These are phyloP conservation scores for Picea engelmannii DNA, from an alignment of 83 land plant species.

Conservation along the genomic window DNA sequence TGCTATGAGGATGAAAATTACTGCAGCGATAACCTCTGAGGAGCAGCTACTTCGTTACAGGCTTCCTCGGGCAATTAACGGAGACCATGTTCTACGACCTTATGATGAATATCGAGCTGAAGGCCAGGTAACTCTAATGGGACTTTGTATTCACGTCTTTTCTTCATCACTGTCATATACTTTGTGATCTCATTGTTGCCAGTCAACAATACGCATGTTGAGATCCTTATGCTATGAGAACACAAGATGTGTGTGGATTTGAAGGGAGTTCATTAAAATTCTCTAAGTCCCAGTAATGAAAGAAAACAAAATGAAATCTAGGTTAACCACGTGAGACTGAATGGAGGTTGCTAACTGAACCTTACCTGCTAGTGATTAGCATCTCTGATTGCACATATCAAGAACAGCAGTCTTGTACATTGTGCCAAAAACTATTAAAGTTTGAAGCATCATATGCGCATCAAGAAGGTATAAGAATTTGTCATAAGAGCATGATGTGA, in stretches of 20 bases:
- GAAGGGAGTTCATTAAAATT: neutral
- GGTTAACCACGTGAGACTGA: neutral
- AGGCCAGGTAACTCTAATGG: constrained; percentile 78
- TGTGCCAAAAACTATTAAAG: too few species aligned
- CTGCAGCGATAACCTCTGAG: constrained; percentile 89
- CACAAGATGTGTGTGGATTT: neutral
- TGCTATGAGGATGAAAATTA: constrained; percentile 93
- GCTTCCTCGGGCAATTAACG: constrained; percentile 92
- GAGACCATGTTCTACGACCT: constrained; percentile 91
- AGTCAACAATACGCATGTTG: neutral
- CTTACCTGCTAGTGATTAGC: too few species aligned
- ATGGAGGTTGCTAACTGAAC: neutral
- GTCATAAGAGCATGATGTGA: too few species aligned
- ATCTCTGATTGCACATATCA: too few species aligned
- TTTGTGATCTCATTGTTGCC: neutral
- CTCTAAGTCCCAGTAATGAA: neutral
- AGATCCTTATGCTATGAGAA: neutral
- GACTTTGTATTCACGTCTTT: neutral
- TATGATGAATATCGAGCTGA: constrained; percentile 93
- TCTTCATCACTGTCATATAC: neutral
- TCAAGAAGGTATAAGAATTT: too few species aligned
- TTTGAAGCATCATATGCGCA: too few species aligned
- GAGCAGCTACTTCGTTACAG: constrained; percentile 87
- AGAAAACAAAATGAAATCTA: neutral
- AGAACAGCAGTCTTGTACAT: too few species aligned